Base-by-base conservation (phyloP, 345 rosid genomes). In the Citrus inodora region DNA sequence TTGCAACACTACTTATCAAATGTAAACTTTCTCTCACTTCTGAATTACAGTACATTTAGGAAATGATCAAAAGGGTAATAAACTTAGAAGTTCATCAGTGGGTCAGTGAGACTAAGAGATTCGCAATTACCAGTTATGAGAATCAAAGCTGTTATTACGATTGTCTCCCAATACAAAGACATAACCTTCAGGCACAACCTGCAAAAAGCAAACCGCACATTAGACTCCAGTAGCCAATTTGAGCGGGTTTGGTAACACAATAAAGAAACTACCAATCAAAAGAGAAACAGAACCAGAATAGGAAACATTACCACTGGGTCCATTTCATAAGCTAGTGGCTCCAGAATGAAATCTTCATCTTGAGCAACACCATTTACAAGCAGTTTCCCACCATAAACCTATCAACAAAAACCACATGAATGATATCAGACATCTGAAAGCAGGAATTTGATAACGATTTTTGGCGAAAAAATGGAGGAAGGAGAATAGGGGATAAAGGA, bases 111-210 rank as follows among this genome's bases (percentile, higher is more conserved):
- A 30, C 48, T 17, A 22, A 55, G 75, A 64, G 75, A 64, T 53
- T 59, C 35, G n/a, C 68, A 76, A 63, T 85, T 88, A 95, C 98
- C 98, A 95, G 86, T 88, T 76, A 81, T 91, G 98, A 66, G 98
- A 95, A 84, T 95, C 98, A 56, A 87, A 89, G 80, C 98, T 95
- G 84, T 92, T 89, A 76, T 95, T 95, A 17, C 98, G 95, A 73
- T 95, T 95, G 86, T 95, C 98, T 74, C 98, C 98, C 91, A 95
- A 74, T 64, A 95, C 98, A 75, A 91, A 93, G 51, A 95, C 98
- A 80, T 81, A 89, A 56, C 91, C 98, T 85, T 90, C 88, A 40
- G 98, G 98, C 74, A 95, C 92, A 75, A 86, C 65, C 98, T 95
- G 89, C 83, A 86, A 79, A 55, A 32, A 7, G 5, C 22, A 21